Base-by-base conservation (phyloP, 1,284 basidiomycete genomes). In the Grifola frondosa region DNA sequence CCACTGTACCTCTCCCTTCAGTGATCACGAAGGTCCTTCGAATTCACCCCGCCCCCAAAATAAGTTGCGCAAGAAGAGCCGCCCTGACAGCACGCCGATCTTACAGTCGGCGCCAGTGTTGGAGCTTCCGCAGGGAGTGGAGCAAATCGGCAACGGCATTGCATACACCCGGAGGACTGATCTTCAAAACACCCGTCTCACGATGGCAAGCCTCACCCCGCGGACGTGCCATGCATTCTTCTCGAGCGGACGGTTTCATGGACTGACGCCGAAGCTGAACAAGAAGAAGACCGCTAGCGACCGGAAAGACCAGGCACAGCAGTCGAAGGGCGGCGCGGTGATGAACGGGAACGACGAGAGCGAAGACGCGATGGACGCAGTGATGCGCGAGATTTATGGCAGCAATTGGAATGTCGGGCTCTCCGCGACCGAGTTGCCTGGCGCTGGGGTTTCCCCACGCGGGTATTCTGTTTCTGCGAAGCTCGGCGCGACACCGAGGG, bases 61-160 rank as follows among this genome's bases (percentile, higher is more conserved):
- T 44, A 77, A 67, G 54, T 56, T 77, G 17, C 65, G 67, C 26
- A 70, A 65, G 52, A 50, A 66, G 43, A 52, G 61, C 48, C 62
- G 62, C 22, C 53, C 56, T 19, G 51, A 57, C 24, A 62, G 56
- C 49, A 58, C 58, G 20, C 58, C 65, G 22, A 37, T 37, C 25
- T 36, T 32, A 23, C 16, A n/a, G 9, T 37, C 40, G 13, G 19
- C 37, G 11, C 41, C 46, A 8, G 39, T 57, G 36, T 48, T 59
- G 17, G 58, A 68, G 35, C 58, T 79, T 5, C 77, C 77, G 1
- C 58, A 59, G 15, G 76, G 75, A 2, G 44, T 78, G 23, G 66
- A 74, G 57, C 73, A 76, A 44, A 75, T 77, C 32, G 78, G 78
- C 13, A 68, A 67, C 33, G 78, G 78, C 9, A 80, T 80, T 37